Evolutionary conservation across 2,329 filamentous ascomycete species (phyloP), one percentile per base, ranked within the genome.

Genomic region (Hymenoscyphus scutula): DNA sequence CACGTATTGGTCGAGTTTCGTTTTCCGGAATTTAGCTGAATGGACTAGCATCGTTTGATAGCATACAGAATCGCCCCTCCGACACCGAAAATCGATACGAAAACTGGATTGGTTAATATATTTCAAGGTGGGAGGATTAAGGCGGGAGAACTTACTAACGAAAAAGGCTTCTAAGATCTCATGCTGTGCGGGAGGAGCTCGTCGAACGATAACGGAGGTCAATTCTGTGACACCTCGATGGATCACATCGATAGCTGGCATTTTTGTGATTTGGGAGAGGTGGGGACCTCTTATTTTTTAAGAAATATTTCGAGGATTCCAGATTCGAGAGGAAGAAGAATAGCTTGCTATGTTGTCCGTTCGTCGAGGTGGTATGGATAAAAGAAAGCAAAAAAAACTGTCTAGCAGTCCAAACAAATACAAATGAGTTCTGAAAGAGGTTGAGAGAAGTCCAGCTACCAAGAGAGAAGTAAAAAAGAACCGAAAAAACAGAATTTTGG

Each of bases 31-130:
- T 8, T 48, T 3, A 11, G n/a, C 13, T 48, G 41, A 48, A 15
- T 45, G 19, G 29, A 57, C 58, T 57, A 57, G 15, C 41, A 34
- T 34, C 60, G 30, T 41, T 38, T 61, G 30, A 55, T 34, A 53
- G 53, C 53, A 34, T 48, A 63, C 7, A 37, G 5, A 61, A 63
- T 63, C 32, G 55, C 54, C 17, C 62, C 62, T 58, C 62, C 62
- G 25, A 63, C 62, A 7, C 62, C 62, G 32, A 63, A 63, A 10
- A 63, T 30, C n/a, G 55, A 61, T 29, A 63, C 30, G 17, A 61
- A 58, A 29, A 63, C 62, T 63, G 41, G 13, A 7, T 4, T 11
- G 2, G 23, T 48, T 23, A 48, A 19, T 48, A 48, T 10, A 4
- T 48, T 48, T 23, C 41, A 48, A 23, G 23, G 11, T 10, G 6